Evolutionary conservation across 2,329 filamentous ascomycete genomes (phyloP), one percentile per base, ranked within the genome.

Genomic region (Paraphaeosphaeria sporulosa): DNA sequence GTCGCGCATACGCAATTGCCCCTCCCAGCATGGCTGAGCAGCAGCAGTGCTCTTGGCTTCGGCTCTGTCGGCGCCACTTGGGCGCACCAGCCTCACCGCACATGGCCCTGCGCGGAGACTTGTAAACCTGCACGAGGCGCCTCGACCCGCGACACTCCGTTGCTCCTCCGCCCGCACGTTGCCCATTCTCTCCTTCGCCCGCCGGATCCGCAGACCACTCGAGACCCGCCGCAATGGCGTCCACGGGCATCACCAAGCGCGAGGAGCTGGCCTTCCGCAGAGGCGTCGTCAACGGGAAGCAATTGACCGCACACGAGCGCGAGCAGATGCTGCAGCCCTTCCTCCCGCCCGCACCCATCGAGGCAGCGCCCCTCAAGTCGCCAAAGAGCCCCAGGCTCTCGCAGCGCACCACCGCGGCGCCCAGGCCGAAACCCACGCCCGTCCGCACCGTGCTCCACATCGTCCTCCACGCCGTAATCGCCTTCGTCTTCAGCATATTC

Each of bases 401-500:
- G 55, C 52, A 64, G 61, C 32, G 63, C 58, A 55, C 52, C 56
- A 47, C 57, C 8, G 58, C 63, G 27, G 56, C 62, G 43, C 42
- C 57, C n/a, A 73, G 70, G 58, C 64, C 66, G 13, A 71, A 91
- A 61, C 85, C 87, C 61, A 67, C 84, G 57, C 87, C 91, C 71
- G 69, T 92, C 46, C 83, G 81, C 62, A 82, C 80, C 55, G 86
- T 90, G 72, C 77, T 94, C 44, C 85, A 93, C 77, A 76, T 88
- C 56, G 76, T 92, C 43, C 76, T 92, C 61, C 93, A 90, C 77
- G 84, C 86, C 61, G 71, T 91, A 58, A 83, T 94, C 66, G 93
- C 97, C 72, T 85, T 90, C 63, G 76, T 97, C 67, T 98, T 97
- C 80, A 94, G 92, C 7, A 82, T 98, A 65, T 96, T 95, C 77